Evolutionary conservation across 352 stramenopile genomes (phyloP).

Genomic region (Phytophthora foliorum): DNA sequence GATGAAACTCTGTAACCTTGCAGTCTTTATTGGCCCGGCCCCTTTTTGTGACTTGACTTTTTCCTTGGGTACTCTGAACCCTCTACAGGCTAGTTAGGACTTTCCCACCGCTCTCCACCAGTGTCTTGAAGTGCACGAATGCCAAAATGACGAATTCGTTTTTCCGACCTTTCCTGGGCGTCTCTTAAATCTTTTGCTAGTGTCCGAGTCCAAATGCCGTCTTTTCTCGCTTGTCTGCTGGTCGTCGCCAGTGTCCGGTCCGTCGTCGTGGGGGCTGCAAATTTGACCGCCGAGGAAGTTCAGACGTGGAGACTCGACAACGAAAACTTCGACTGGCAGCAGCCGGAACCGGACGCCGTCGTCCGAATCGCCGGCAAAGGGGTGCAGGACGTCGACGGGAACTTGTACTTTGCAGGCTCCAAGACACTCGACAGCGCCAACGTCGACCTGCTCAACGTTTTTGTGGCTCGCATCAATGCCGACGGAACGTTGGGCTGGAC

Average conservation of each 20-base stretch:
- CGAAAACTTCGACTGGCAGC: slow-evolving; percentile 65
- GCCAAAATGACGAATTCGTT: too few species aligned
- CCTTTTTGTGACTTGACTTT: too few species aligned
- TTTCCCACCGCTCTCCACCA: too few species aligned
- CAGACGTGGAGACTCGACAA: slow-evolving; percentile 54
- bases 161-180: slow-evolving; percentile 21
- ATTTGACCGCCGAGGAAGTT: slow-evolving; percentile 45
- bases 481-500: slow-evolving; percentile 64
- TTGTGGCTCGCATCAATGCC: slow-evolving; percentile 57
- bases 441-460: slow-evolving; percentile 56
- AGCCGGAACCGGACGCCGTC: slow-evolving; percentile 38
- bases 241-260: background rate
- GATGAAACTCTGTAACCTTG: too few species aligned
- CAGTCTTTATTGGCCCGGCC: too few species aligned
- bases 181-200: slow-evolving; percentile 5
- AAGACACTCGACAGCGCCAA: slow-evolving; percentile 44
- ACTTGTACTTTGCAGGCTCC: slow-evolving; percentile 71
- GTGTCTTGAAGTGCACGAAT: too few species aligned
- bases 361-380: slow-evolving; percentile 55
- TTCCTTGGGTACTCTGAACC: too few species aligned
- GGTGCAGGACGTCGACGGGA: slow-evolving; percentile 45
- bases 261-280: background rate
- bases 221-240: background rate
- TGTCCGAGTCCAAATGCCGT: background rate
- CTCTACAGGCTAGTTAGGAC: too few species aligned